Conservation (phyloP, 2,329 filamentous ascomycete species). For the Magnaporthiopsis incrustans region DNA sequence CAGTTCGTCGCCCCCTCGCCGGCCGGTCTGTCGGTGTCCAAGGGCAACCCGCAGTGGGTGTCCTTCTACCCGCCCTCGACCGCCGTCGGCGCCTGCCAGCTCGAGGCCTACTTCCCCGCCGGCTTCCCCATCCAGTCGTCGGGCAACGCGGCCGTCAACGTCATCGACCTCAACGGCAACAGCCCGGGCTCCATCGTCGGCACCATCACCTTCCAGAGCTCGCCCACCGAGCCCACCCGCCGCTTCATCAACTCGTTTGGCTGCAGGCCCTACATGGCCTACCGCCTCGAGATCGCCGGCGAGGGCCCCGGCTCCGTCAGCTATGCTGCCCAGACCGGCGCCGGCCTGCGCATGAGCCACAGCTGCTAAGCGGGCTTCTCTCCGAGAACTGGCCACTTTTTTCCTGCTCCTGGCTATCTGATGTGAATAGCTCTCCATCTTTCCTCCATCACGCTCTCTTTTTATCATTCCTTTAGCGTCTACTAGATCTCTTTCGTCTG, state of each 20-base stretch:
- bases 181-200: constrained; percentile 18
- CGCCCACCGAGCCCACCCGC: constrained; percentile 9
- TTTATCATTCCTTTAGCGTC: background rate
- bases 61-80: constrained; percentile 14
- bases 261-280: constrained; percentile 18
- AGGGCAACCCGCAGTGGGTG: constrained; percentile 11
- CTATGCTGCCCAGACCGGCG: constrained; percentile 2
- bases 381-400: background rate
- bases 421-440: background rate
- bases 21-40: constrained; percentile 6
- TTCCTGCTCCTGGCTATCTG: background rate
- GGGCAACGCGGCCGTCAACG: constrained; percentile 13
- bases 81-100: constrained; percentile 18
- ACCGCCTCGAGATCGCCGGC: constrained; percentile 15
- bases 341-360: constrained; percentile 7
- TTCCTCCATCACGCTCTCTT: background rate
- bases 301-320: constrained; percentile 9
- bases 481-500: background rate
- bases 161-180: constrained; percentile 15
- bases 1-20: constrained; percentile 6
- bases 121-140: constrained; percentile 15
- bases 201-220: constrained; percentile 14
- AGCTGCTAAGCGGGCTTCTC: constrained; percentile 4
- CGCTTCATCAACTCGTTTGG: constrained; percentile 19
- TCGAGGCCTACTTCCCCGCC: constrained; percentile 20